These are phyloP conservation scores for Dipodascus geniculatus DNA, from an alignment of 805 yeast species.

Conservation along the genomic window DNA sequence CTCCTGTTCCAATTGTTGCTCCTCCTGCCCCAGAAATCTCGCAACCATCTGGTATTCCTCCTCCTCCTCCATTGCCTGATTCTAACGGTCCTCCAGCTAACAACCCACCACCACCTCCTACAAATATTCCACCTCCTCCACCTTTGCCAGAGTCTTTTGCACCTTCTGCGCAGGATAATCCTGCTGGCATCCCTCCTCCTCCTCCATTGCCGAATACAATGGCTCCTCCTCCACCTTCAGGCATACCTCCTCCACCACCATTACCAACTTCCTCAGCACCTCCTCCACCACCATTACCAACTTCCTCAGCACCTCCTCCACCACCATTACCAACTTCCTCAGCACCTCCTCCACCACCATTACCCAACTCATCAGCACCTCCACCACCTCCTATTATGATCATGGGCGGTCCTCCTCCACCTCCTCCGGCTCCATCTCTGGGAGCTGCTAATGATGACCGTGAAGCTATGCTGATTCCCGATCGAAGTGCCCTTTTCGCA, in stretches of 20 bases:
- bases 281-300: slow-evolving; percentile 28
- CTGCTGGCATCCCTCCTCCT: slow-evolving; percentile 23
- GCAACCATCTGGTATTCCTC: slow-evolving; percentile 10
- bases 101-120: slow-evolving; percentile 17
- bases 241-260: slow-evolving; percentile 25
- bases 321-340: slow-evolving; percentile 28
- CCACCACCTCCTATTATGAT: slow-evolving; percentile 27
- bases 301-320: slow-evolving; percentile 35
- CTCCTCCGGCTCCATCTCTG: slow-evolving; percentile 11
- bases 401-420: slow-evolving; percentile 23
- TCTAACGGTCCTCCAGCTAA: slow-evolving; percentile 23
- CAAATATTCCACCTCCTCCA: slow-evolving; percentile 28
- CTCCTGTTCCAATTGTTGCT: slow-evolving; percentile 18
- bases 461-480: background rate
- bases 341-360: slow-evolving; percentile 19
- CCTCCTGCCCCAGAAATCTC: slow-evolving; percentile 11
- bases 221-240: slow-evolving; percentile 19
- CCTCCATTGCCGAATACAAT: slow-evolving; percentile 25
- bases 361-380: slow-evolving; percentile 25
- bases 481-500: slow-evolving; percentile 17
- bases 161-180: slow-evolving; percentile 24
- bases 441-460: background rate
- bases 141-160: slow-evolving; percentile 5
- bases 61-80: slow-evolving; percentile 19
- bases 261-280: slow-evolving; percentile 32